Evolutionary conservation across 805 yeast species (phyloP).

Genomic region (Candida sakaeoensis): DNA sequence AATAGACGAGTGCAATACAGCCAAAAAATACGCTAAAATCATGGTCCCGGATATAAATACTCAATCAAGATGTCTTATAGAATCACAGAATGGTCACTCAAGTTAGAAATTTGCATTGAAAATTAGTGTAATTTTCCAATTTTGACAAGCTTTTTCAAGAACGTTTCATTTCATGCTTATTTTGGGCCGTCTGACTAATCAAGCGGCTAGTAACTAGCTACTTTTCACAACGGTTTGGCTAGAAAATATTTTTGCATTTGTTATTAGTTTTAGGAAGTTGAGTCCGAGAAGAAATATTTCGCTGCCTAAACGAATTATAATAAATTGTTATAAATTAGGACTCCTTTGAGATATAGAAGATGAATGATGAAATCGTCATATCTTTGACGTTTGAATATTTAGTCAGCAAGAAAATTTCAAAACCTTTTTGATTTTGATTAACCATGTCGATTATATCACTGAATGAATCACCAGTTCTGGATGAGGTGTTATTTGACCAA

Average conservation of each 20-base stretch:
- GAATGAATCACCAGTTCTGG: slow-evolving; percentile 11
- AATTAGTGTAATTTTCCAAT: too few relatives aligned
- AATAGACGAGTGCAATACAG: too few relatives aligned
- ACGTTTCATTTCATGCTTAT: too few relatives aligned
- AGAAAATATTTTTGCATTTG: too few relatives aligned
- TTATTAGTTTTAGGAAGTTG: not conserved
- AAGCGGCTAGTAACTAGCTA: too few relatives aligned
- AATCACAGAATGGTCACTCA: too few relatives aligned
- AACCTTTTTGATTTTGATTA: not conserved
- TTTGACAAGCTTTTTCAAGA: too few relatives aligned
- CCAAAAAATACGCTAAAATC: not conserved
- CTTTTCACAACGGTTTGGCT: not conserved
- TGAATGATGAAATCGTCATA: not conserved
- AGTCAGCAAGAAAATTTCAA: too few relatives aligned
- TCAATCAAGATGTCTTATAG: not conserved
- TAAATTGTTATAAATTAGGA: too few relatives aligned
- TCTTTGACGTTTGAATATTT: too few relatives aligned
- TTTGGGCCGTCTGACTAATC: too few relatives aligned
- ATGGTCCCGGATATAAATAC: not conserved
- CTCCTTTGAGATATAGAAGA: not conserved
- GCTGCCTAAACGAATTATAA: not conserved
- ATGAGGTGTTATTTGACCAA: slow-evolving; percentile 12
- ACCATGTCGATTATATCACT: not conserved
- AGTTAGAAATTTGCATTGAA: too few relatives aligned
- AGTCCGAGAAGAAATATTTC: not conserved